Conservation (phyloP, 805 yeast genomes). For the Maudiozyma saulgeensis region DNA sequence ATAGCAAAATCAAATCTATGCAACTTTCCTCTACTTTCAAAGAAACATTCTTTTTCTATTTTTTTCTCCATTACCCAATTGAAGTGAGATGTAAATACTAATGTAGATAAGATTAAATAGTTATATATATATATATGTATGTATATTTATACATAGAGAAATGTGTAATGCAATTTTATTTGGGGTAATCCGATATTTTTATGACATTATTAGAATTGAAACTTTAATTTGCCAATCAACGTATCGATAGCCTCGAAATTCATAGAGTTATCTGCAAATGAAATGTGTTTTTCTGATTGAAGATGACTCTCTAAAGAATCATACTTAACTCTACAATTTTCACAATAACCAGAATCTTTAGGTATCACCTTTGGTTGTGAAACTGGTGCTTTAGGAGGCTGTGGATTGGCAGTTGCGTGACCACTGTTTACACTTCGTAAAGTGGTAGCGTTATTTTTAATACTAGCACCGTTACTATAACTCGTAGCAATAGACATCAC, state of each 20-base stretch:
- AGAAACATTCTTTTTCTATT: no score
- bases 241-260: constrained; percentile 74
- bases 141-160: neutral
- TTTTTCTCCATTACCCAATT: no score
- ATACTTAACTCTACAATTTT: constrained; percentile 80
- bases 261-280: constrained; percentile 61
- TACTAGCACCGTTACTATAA: neutral
- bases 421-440: neutral
- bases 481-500: no score
- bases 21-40: no score
- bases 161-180: neutral
- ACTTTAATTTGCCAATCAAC: constrained; percentile 40
- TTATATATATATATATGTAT: no score
- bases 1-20: no score
- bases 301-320: constrained; percentile 75
- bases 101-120: neutral
- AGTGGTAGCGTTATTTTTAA: neutral
- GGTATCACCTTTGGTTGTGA: constrained; percentile 7
- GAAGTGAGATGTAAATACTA: no score
- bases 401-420: neutral
- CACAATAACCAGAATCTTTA: constrained; percentile 71
- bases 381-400: neutral
- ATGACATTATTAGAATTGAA: constrained; percentile 14
- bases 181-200: neutral
- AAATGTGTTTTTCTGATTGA: constrained; percentile 55